Percentiles rank a stretch among this genome's conserved stretches.
Evolutionary conservation across 495 filamentous ascomycete species (phyloP).

Genomic region (Neurospora africana): DNA sequence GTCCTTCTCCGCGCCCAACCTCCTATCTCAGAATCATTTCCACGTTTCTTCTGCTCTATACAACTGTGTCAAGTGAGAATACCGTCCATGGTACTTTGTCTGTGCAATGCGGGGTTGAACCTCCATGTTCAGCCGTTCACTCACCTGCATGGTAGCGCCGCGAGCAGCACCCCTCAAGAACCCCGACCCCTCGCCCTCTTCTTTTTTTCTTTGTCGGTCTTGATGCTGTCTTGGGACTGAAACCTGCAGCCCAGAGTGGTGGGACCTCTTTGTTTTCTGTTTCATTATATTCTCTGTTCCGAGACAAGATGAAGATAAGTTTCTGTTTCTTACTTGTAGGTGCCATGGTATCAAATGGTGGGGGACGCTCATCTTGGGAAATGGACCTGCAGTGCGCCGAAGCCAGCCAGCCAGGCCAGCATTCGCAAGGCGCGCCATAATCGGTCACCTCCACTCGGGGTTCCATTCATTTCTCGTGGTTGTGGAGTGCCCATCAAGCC

Average conservation of each 20-base stretch:
- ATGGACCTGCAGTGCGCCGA: background rate
- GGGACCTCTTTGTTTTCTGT: background rate
- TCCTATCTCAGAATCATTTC: background rate
- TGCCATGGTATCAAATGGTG: background rate
- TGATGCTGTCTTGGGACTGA: background rate
- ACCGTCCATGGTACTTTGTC: background rate
- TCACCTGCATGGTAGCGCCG: background rate
- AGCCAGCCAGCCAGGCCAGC: background rate
- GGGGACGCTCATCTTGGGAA: background rate
- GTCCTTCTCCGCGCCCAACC: background rate
- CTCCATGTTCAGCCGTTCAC: background rate
- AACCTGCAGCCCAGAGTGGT: background rate
- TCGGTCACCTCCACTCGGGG: conserved; percentile 3
- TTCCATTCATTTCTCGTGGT: conserved; percentile 1
- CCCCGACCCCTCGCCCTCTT: background rate
- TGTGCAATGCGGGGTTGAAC: background rate
- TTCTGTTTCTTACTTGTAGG: background rate
- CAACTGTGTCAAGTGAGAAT: background rate
- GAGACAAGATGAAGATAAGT: no score
- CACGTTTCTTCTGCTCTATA: background rate
- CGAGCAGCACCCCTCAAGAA: background rate
- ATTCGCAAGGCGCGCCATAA: background rate
- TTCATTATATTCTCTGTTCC: background rate
- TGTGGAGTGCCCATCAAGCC: conserved; percentile 4
- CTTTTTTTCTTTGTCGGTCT: background rate